Base-by-base conservation (phyloP, 148 eudicot genomes). In the Silene latifolia region DNA sequence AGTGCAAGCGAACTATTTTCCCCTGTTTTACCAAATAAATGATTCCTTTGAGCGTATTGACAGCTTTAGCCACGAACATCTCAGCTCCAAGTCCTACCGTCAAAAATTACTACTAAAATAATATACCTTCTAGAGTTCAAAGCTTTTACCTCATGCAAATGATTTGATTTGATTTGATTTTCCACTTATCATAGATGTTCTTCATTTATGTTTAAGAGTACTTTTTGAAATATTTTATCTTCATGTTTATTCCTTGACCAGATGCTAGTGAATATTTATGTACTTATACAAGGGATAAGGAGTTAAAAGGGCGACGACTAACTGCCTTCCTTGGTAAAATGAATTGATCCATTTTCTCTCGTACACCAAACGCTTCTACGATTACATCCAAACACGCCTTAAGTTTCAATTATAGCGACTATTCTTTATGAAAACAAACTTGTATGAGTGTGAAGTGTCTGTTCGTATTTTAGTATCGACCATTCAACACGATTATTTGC, bases 211-310 rank as follows among this genome's bases (percentile, higher is more conserved):
- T 62, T 35, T 7, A 11, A 4, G 14, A 13, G 54, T 48, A 48
- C 65, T 24, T 62, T 8, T 4, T 23, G 4, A 23, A 62, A 0
- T 23, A 62, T n/a, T n/a, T 9, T 62, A 21, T 20, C 32, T 62
- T 14, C 42, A 21, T 63, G 25, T 21, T 63, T 63, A 63, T 63
- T 21, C 66, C 35, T 63, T 63, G 66, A 63, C 66, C 29, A 63
- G 14, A 63, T 63, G 66, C 63, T 60, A 12, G 2, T 60, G 25
- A 21, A 60, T 60, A 12, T 60, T 60, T 5, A 7, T 60, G 63
- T 60, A 21, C 24, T 7, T 60, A 11, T 60, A 19, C 2, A 21
- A 9, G 10, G 21, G 24, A 39, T 39, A 39, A 0, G 8, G 8
- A 39, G 44, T 8, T 39, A 39, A 39, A 39, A 6, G 44, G 6